Conservation (phyloP, 495 filamentous ascomycete genomes). For the Neurospora sp. region DNA sequence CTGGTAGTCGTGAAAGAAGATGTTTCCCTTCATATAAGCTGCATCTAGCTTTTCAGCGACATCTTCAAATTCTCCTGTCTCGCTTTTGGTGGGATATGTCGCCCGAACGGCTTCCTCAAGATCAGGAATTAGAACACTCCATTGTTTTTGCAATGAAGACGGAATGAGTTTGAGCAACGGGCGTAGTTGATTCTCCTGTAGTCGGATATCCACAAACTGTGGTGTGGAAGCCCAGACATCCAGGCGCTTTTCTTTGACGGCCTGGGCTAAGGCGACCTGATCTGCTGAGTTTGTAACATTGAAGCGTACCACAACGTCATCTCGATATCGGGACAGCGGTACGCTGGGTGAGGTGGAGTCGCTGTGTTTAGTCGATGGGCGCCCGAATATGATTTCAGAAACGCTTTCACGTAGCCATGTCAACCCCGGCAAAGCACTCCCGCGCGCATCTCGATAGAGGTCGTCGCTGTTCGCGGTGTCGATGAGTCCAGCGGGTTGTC, state of each 20-base stretch:
- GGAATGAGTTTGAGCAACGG: conserved; percentile 81
- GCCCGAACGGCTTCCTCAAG: conserved; percentile 66
- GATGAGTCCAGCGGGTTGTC: not conserved
- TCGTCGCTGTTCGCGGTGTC: not conserved
- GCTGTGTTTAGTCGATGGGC: conserved; percentile 20
- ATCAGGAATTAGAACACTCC: conserved; percentile 73
- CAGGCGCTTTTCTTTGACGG: conserved; percentile 63
- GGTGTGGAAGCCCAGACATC: conserved; percentile 85
- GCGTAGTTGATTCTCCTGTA: conserved; percentile 67
- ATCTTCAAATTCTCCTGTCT: not conserved
- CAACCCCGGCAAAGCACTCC: conserved; percentile 27
- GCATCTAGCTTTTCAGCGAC: conserved; percentile 26
- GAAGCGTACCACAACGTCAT: conserved; percentile 83
- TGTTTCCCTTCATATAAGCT: conserved; percentile 39
- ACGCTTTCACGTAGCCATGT: conserved; percentile 55
- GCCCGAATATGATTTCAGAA: conserved; percentile 54
- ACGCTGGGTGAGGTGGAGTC: conserved; percentile 23
- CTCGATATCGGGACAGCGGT: conserved; percentile 57
- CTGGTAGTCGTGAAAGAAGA: conserved; percentile 87
- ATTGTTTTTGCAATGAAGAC: conserved; percentile 47
- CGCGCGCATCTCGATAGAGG: not conserved
- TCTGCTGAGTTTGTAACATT: conserved; percentile 62
- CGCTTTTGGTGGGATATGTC: conserved; percentile 53
- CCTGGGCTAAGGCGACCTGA: conserved; percentile 61
- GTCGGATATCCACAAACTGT: conserved; percentile 77